phyloP scores from a whole-genome alignment of 2,329 filamentous ascomycete species.

The Neoscytalidium dimidiatum region DNA sequence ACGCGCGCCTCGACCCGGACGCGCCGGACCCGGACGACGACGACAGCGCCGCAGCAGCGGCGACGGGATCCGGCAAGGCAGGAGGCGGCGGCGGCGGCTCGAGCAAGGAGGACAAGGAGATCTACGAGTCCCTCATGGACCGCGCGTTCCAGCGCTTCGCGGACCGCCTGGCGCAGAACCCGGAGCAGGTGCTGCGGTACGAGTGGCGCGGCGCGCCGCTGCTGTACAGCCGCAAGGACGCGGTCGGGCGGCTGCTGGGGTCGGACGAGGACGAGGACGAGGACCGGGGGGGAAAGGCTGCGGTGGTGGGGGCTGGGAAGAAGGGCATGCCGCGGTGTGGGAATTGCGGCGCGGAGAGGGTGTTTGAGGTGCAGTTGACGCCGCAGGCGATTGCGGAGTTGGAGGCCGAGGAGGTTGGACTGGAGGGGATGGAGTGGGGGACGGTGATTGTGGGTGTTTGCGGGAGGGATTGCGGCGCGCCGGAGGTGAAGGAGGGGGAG shows the following conservation, averaged over 20 bases:
- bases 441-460: conserved; percentile 89
- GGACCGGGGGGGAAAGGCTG: conserved; percentile 20
- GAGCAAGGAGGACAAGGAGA: conserved; percentile 47
- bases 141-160: conserved; percentile 54
- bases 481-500: conserved; percentile 59
- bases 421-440: conserved; percentile 96
- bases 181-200: conserved; percentile 54
- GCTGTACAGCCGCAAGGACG: conserved; percentile 78
- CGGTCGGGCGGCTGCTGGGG: conserved; percentile 66
- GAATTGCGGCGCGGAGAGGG: conserved; percentile 72
- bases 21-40: conserved; percentile 26
- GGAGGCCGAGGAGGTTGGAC: conserved; percentile 68
- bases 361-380: conserved; percentile 90
- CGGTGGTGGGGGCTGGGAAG: conserved; percentile 33
- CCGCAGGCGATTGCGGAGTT: conserved; percentile 88
- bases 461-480: conserved; percentile 71
- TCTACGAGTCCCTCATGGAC: conserved; percentile 52
- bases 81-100: conserved; percentile 27
- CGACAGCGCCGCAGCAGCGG: too few relatives aligned
- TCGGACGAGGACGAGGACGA: conserved; percentile 22
- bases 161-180: conserved; percentile 52
- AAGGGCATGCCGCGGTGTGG: conserved; percentile 70
- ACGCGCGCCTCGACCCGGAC: conserved; percentile 45
- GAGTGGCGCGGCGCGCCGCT: conserved; percentile 56
- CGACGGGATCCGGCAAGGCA: conserved; percentile 26